Evolutionary conservation across 345 rosid species (phyloP), one percentile per base, ranked within the genome.

Genomic region (Turritis glabra): DNA sequence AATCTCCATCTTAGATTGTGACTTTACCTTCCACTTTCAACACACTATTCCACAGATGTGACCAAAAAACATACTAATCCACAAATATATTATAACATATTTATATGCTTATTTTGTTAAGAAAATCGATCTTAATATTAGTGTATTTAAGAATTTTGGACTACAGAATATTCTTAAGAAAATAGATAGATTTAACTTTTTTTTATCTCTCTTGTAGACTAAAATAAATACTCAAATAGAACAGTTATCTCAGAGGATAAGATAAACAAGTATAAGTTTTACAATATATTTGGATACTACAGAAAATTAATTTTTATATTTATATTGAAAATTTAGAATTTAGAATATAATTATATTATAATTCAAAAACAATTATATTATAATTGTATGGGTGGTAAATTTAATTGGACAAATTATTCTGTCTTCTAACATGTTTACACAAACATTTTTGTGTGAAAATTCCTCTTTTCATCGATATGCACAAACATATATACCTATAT

Each of bases 21-120:
- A 55, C 71, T 70, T 69, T 54, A 46, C 80, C 71, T 64, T 76
- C 75, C 43, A 63, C 38, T 68, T 52, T 61, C 79, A 69, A 69
- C 70, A 67, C 67, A 75, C 54, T 59, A 59, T 59, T 56, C 10
- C 21, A 41, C 30, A 22, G 57, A 51, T 67, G 68, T 67, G 74
- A 67, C 55, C 37, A 50, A 46, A 18, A 19, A 17, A 71, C 18
- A 43, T 18, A 58, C 8, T 50, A 30, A 19, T 48, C 32, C 19
- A 22, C 29, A 57, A 27, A 64, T 53, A 41, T 52, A 43, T 1
- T 15, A 3, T 74, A 43, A 13, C 61, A 52, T 62, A 38, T 57
- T n/a, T 23, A 22, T 30, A 30, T 55, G 23, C 17, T 41, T 47
- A 41, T 64, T 73, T 30, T 15, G 41, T 50, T 53, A 21, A 64